phyloP scores from a whole-genome alignment of 768 basidiomycete genomes.

The Mycena metata region DNA sequence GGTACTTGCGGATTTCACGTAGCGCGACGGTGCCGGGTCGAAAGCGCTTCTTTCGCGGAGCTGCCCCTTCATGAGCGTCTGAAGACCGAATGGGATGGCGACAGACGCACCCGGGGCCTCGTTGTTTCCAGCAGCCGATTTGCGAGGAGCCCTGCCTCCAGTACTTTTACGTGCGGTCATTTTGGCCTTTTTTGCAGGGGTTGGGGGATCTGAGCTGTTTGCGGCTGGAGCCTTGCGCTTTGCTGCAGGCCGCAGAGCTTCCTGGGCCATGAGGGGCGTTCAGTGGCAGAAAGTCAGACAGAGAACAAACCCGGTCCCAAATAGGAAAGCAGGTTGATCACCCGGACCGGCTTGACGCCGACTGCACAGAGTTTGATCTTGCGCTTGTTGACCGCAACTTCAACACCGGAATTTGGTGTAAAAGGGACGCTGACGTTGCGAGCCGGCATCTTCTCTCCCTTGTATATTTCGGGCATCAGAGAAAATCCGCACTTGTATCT shows the following conservation, averaged over 20 bases:
- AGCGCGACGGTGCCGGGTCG: conserved; percentile 92
- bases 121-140: conserved; percentile 28
- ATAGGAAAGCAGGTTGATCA: neutral
- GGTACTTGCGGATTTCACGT: conserved; percentile 94
- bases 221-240: conserved; percentile 62
- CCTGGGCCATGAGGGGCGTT: conserved; percentile 70
- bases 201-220: conserved; percentile 57
- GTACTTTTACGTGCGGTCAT: conserved; percentile 89
- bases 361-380: no score
- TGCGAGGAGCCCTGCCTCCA: conserved; percentile 71
- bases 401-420: no score
- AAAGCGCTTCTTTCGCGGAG: conserved; percentile 69
- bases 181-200: conserved; percentile 66
- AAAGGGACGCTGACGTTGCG: no score
- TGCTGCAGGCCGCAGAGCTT: conserved; percentile 67
- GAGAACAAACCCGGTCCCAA: conserved; percentile 11
- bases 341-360: no score
- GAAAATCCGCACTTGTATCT: no score
- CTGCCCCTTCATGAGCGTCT: conserved; percentile 12
- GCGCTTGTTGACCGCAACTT: no score
- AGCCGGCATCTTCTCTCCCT: no score
- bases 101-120: conserved; percentile 44
- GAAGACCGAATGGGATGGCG: conserved; percentile 19
- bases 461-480: no score
- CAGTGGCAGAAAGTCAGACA: conserved; percentile 12